These are phyloP conservation scores for Nepenthes mirabilis DNA, from an alignment of 148 eudicot genomes.

Conservation along the genomic window DNA sequence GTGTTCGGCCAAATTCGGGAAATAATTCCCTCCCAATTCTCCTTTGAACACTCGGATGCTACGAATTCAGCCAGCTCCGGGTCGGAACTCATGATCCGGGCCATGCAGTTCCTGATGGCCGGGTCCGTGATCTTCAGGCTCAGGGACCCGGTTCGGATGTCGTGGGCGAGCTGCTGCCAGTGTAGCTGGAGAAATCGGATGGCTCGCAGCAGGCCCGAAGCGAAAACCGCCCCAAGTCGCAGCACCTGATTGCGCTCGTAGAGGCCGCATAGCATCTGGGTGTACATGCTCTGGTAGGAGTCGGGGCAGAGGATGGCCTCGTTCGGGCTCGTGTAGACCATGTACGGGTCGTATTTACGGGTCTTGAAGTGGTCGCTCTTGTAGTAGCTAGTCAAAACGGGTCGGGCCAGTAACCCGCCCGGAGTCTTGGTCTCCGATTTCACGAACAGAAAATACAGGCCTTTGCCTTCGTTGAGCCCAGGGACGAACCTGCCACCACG, in stretches of 20 bases:
- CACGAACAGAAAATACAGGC: constrained; percentile 68
- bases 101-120: constrained; percentile 20
- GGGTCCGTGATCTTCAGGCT: constrained; percentile 34
- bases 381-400: constrained; percentile 79
- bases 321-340: constrained; percentile 65
- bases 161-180: constrained; percentile 41
- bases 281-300: constrained; percentile 79
- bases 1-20: constrained; percentile 77
- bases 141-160: constrained; percentile 46
- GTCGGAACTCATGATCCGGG: constrained; percentile 31
- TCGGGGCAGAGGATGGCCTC: constrained; percentile 79
- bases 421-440: constrained; percentile 77
- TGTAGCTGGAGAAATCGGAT: constrained; percentile 85
- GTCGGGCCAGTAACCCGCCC: constrained; percentile 78
- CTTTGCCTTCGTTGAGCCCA: constrained; percentile 75
- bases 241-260: constrained; percentile 51
- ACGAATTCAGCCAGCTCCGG: constrained; percentile 42
- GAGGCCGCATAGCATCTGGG: constrained; percentile 81
- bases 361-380: constrained; percentile 82
- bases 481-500: constrained; percentile 54
- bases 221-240: constrained; percentile 76
- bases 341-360: constrained; percentile 71
- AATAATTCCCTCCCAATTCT: constrained; percentile 69
- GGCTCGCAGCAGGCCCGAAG: constrained; percentile 81
- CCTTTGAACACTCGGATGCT: constrained; percentile 23